Evolutionary conservation across 2,329 filamentous ascomycete genomes (phyloP).

Genomic region (Rutstroemia sydowiana): DNA sequence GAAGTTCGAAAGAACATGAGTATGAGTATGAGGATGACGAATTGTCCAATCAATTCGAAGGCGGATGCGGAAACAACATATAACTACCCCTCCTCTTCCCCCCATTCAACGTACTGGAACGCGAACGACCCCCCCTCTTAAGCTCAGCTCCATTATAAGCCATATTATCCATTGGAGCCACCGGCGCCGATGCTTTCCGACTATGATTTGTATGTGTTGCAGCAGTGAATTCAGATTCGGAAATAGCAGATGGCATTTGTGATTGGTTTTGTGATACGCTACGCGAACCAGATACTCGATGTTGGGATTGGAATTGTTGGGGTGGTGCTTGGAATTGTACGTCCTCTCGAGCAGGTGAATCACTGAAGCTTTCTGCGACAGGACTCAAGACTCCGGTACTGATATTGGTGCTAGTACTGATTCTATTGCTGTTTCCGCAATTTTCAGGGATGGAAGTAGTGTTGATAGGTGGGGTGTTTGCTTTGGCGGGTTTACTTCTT

Average conservation of each 20-base stretch:
- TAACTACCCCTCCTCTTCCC: conserved; percentile 25
- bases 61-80: conserved; percentile 23
- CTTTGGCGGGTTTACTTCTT: too few relatives aligned
- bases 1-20: background rate
- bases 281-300: background rate
- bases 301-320: background rate
- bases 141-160: conserved; percentile 7
- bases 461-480: too few relatives aligned
- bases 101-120: conserved; percentile 18
- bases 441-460: conserved; percentile 7
- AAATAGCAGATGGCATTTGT: too few relatives aligned
- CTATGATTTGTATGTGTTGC: conserved; percentile 22
- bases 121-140: conserved; percentile 16
- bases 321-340: background rate
- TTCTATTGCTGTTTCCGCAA: background rate
- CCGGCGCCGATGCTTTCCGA: conserved; percentile 26
- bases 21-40: too few relatives aligned
- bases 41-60: too few relatives aligned
- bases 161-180: conserved; percentile 1
- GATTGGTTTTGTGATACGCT: too few relatives aligned
- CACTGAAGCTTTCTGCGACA: conserved; percentile 21
- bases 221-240: too few relatives aligned
- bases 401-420: conserved; percentile 1
- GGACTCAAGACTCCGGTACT: conserved; percentile 19
- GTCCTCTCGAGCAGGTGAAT: background rate